These are phyloP conservation scores for Coemansia sp. DNA, from an alignment of 192 early-diverging fungal species.

Conservation along the genomic window DNA sequence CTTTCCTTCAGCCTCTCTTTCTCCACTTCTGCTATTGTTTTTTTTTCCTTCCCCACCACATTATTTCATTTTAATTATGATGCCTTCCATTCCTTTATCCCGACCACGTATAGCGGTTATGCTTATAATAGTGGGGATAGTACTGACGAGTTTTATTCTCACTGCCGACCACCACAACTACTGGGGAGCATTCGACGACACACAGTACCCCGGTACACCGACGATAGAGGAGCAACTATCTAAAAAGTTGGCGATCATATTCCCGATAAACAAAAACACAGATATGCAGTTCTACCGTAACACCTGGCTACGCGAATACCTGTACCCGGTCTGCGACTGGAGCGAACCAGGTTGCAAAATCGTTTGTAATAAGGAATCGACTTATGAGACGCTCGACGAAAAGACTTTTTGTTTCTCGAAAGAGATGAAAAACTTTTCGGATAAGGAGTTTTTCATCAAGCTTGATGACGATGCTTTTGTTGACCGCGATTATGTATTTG, in stretches of 20 bases:
- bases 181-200: conserved; percentile 22
- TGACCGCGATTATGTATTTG: conserved; percentile 40
- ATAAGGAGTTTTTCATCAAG: conserved; percentile 52
- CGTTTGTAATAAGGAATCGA: conserved; percentile 41
- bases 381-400: conserved; percentile 35
- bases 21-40: not conserved
- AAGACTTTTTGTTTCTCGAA: conserved; percentile 44
- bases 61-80: conserved; percentile 7
- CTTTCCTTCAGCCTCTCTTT: not conserved
- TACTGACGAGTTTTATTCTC: conserved; percentile 22
- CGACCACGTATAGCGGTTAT: conserved; percentile 18
- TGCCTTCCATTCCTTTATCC: conserved; percentile 1
- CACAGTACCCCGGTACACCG: not conserved
- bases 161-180: conserved; percentile 26
- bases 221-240: conserved; percentile 9
- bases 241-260: conserved; percentile 39
- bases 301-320: conserved; percentile 44
- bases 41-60: not conserved
- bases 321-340: conserved; percentile 55
- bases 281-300: conserved; percentile 56
- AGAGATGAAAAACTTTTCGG: conserved; percentile 18
- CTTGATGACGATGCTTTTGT: conserved; percentile 51
- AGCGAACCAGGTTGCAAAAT: conserved; percentile 38
- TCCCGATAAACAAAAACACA: conserved; percentile 51
- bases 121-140: conserved; percentile 18